Evolutionary conservation across 75 land plant genomes (phyloP), one percentile per base, ranked within the genome.

Genomic region (Gnetum montanum): DNA sequence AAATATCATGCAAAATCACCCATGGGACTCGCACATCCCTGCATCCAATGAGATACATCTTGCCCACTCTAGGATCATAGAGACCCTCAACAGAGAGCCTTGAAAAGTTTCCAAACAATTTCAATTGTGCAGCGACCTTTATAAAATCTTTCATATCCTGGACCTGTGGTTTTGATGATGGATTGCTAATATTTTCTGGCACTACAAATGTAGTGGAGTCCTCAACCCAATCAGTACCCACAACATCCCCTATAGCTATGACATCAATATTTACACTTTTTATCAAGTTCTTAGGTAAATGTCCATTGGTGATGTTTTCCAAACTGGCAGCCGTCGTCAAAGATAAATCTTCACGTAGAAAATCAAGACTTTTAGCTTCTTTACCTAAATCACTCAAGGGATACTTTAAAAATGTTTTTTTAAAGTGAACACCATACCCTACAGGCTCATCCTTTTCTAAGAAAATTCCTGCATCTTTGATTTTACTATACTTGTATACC

Each of bases 41-140:
- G 68, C 85, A 84, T 19, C 78, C 88, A 44, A 84, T 62, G 8
- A 77, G 70, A 44, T 73, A 76, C 81, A 81, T 73, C 59, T 53
- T 73, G 10, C 88, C 88, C 26, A 64, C 59, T 22, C 37, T 58
- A 15, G 77, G 75, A 48, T 83, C 69, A 62, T 86, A 86, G 19
- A 75, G 33, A 34, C 88, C 91, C 66, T 86, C 91, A 31, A 86
- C 26, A 16, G 66, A 74, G 6, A 85, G 44, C 4, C 27, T 16
- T 8, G 69, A 48, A 19, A 67, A 53, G 24, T 73, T 76, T 34
- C 60, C 77, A 31, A 24, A 26, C 10, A 84, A 11, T 5, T 56
- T 69, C 10, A 85, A 68, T 44, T 69, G 50, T 15, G 78, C 79
- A 41, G 90, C 85, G 41, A 85, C 71, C 31, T 81, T 82, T 28